Base-by-base conservation (phyloP, 345 rosid species). In the Lepidium didymum region DNA sequence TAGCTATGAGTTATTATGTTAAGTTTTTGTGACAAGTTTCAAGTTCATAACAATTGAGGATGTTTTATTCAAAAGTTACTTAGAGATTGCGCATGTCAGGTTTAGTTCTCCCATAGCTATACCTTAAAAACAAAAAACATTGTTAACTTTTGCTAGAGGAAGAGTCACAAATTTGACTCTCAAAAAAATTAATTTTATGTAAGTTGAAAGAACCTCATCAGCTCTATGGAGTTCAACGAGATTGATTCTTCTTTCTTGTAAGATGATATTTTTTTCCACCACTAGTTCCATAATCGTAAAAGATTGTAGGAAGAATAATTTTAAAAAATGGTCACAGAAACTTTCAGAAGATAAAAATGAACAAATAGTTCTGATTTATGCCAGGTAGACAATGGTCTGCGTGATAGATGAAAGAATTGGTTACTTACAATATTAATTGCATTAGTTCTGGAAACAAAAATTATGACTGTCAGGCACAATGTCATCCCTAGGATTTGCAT, bases 331-430 rank as follows among this genome's bases (percentile, higher is more conserved):
- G n/a, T n/a, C n/a, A n/a, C n/a, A n/a, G n/a, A n/a, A n/a, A n/a
- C n/a, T n/a, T n/a, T n/a, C n/a, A n/a, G n/a, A n/a, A n/a, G n/a
- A n/a, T n/a, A n/a, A n/a, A n/a, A n/a, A n/a, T n/a, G n/a, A 35
- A 45, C 2, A 50, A 23, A 8, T 85, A 46, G 91, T 87, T 83
- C 91, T 77, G 37, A 95, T 92, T 72, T n/a, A 89, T 87, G 35
- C 98, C 96, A 31, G 98, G 92, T 62, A 89, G 98, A 78, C 98
- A 92, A 75, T 84, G 89, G 81, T 92, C 98, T 40, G n/a, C n/a
- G n/a, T n/a, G n/a, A n/a, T n/a, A n/a, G n/a, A n/a, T n/a, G n/a
- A n/a, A n/a, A n/a, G n/a, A n/a, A n/a, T n/a, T n/a, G n/a, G n/a
- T n/a, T n/a, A n/a, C n/a, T n/a, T n/a, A n/a, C n/a, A n/a, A n/a